These are phyloP conservation scores for Yamadazyma aaseri DNA, from an alignment of 1,139 yeast genomes.

Conservation along the genomic window DNA sequence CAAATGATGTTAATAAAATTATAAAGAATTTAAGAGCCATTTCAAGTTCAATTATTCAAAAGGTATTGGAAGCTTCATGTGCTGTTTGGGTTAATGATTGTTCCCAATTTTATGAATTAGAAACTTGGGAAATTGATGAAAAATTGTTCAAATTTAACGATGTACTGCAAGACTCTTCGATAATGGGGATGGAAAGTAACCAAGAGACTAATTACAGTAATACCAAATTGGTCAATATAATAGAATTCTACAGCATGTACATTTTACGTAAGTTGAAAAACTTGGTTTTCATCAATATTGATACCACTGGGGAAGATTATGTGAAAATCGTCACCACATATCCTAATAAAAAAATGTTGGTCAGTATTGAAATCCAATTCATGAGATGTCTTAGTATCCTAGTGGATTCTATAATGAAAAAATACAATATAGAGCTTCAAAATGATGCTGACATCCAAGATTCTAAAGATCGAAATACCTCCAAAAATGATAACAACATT, in stretches of 20 bases:
- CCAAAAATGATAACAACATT: constrained; percentile 26
- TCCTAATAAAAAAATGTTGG: constrained; percentile 43
- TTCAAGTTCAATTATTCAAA: constrained; percentile 35
- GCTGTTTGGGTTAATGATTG: constrained; percentile 51
- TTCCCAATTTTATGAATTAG: constrained; percentile 45
- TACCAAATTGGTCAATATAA: constrained; percentile 36
- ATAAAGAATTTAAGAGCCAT: constrained; percentile 36
- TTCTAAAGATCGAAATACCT: constrained; percentile 3
- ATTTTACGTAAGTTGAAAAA: constrained; percentile 30
- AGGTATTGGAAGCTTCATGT: constrained; percentile 43
- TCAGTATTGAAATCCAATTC: constrained; percentile 47
- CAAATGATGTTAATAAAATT: constrained; percentile 37
- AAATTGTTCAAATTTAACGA: constrained; percentile 8
- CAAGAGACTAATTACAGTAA: constrained; percentile 20
- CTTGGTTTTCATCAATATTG: constrained; percentile 24
- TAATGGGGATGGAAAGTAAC: constrained; percentile 5
- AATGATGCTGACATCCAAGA: constrained; percentile 15
- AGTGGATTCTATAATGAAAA: constrained; percentile 45
- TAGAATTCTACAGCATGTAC: constrained; percentile 39
- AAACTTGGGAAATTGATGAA: constrained; percentile 38
- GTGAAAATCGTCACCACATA: constrained; percentile 33
- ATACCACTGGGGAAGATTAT: constrained; percentile 14
- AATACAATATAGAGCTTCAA: constrained; percentile 32
- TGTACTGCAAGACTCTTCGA: neutral
- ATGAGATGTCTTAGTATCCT: constrained; percentile 46